phyloP scores from a whole-genome alignment of 2,329 filamentous ascomycete genomes.

The Fonsecaea erecta region DNA sequence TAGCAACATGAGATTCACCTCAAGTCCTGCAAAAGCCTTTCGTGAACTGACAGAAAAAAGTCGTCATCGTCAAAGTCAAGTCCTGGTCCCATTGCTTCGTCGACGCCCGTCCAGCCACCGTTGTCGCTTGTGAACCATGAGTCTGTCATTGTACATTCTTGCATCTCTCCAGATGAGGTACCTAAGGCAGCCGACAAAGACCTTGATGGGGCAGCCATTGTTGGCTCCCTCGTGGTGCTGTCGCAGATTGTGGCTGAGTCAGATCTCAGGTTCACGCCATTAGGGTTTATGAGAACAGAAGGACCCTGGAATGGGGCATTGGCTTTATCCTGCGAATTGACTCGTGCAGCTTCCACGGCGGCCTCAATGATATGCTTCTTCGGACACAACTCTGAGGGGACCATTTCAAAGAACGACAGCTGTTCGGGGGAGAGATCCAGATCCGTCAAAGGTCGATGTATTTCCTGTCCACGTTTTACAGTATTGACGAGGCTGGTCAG shows the following conservation, averaged over 20 bases:
- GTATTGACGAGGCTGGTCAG: neutral
- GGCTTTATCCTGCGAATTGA: neutral
- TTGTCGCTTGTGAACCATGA: neutral
- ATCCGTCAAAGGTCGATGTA: slow-evolving; percentile 1
- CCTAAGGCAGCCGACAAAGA: neutral
- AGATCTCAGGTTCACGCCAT: neutral
- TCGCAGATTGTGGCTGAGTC: neutral
- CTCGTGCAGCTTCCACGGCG: neutral
- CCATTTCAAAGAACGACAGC: slow-evolving; percentile 8
- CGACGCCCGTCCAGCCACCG: neutral
- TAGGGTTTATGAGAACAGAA: neutral
- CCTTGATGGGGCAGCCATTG: neutral
- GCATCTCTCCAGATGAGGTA: neutral
- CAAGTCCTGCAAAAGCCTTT: neutral
- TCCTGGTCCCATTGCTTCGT: neutral
- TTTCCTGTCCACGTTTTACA: neutral
- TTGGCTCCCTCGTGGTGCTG: neutral
- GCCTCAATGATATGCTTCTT: slow-evolving; percentile 6
- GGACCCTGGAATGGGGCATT: neutral
- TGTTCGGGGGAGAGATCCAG: slow-evolving; percentile 11
- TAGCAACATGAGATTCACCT: neutral
- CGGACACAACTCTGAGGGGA: slow-evolving; percentile 1
- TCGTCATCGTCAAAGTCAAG: neutral
- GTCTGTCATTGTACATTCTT: neutral
- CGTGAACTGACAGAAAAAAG: neutral